These are phyloP conservation scores for Trypanosoma boissoni DNA, from an alignment of 208 protist species.

Conservation along the genomic window DNA sequence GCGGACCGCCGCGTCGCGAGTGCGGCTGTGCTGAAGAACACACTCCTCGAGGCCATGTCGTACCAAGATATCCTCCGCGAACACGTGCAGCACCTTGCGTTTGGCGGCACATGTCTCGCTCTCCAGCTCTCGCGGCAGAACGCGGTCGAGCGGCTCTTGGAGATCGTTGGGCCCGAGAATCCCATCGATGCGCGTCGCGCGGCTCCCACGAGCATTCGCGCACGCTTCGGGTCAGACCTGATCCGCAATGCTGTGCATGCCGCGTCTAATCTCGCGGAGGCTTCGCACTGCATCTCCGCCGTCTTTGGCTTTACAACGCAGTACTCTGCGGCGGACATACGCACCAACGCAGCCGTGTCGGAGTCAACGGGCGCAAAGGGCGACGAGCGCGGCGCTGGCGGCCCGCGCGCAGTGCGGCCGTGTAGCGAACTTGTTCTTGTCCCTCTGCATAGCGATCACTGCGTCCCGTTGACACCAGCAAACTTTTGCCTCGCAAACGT, in stretches of 20 bases:
- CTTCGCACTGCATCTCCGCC: conserved; percentile 31
- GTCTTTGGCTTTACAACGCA: conserved; percentile 64
- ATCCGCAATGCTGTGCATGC: conserved; percentile 69
- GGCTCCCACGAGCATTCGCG: conserved; percentile 50
- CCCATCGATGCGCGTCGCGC: conserved; percentile 43
- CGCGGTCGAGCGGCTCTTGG: conserved; percentile 54
- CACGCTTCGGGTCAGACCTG: conserved; percentile 49
- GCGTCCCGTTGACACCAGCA: neutral
- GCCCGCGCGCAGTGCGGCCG: conserved; percentile 7
- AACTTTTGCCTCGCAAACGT: conserved; percentile 10
- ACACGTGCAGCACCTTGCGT: conserved; percentile 45
- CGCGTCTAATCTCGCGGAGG: conserved; percentile 45
- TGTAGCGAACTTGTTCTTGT: conserved; percentile 15
- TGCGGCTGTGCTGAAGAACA: conserved; percentile 19
- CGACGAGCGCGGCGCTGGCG: neutral
- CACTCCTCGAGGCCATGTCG: conserved; percentile 24
- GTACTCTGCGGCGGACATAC: conserved; percentile 23
- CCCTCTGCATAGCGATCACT: too few species aligned
- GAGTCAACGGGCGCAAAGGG: conserved; percentile 6
- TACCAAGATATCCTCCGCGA: conserved; percentile 26
- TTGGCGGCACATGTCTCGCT: conserved; percentile 59
- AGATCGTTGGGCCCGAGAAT: conserved; percentile 67
- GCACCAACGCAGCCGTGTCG: conserved; percentile 6
- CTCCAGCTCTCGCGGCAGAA: conserved; percentile 49
- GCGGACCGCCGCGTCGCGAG: conserved; percentile 6